A percentile compares a stretch with the other conserved stretches of the same genome.
Evolutionary conservation across 352 stramenopile species (phyloP).

Genomic region (Pythium brachiatum): DNA sequence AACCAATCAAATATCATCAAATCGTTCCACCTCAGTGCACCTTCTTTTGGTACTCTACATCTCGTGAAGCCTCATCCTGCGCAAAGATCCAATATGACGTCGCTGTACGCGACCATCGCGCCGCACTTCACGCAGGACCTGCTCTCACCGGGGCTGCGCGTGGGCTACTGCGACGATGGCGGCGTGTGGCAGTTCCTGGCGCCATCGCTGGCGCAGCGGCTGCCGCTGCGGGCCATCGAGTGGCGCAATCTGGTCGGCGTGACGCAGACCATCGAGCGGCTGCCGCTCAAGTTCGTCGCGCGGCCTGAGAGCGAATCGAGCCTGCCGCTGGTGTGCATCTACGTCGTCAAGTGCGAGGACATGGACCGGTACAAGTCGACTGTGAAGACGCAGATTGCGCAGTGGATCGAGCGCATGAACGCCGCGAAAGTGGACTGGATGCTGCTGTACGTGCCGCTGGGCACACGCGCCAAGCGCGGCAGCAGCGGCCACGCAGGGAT

Average conservation of each 20-base stretch:
- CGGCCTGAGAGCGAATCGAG: slow-evolving; percentile 22
- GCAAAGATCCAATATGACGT: too few species aligned
- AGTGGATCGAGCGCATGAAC: slow-evolving; percentile 78
- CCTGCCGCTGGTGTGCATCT: slow-evolving; percentile 58
- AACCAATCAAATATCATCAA: too few species aligned
- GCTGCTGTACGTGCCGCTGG: slow-evolving; percentile 83
- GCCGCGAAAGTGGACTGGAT: slow-evolving; percentile 68
- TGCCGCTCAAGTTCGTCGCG: slow-evolving; percentile 57
- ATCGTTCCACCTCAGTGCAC: too few species aligned
- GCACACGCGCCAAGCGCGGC: slow-evolving; percentile 53
- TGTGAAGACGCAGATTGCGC: slow-evolving; percentile 43
- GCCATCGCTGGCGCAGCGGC: slow-evolving; percentile 51
- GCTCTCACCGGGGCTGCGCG: slow-evolving; percentile 56
- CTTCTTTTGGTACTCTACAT: too few species aligned
- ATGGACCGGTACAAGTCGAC: slow-evolving; percentile 61
- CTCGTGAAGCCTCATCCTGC: too few species aligned
- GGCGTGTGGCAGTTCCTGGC: slow-evolving; percentile 83
- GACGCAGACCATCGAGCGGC: slow-evolving; percentile 63
- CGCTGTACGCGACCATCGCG: slow-evolving; percentile 64
- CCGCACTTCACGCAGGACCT: slow-evolving; percentile 74
- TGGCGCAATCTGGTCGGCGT: slow-evolving; percentile 81
- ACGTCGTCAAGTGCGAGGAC: slow-evolving; percentile 85
- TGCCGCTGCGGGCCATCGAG: slow-evolving; percentile 74
- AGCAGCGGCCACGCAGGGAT: slow-evolving; percentile 5
- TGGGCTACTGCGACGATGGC: slow-evolving; percentile 68